phyloP scores from a whole-genome alignment of 2,329 filamentous ascomycete species.

The Davidsoniella virescens region DNA sequence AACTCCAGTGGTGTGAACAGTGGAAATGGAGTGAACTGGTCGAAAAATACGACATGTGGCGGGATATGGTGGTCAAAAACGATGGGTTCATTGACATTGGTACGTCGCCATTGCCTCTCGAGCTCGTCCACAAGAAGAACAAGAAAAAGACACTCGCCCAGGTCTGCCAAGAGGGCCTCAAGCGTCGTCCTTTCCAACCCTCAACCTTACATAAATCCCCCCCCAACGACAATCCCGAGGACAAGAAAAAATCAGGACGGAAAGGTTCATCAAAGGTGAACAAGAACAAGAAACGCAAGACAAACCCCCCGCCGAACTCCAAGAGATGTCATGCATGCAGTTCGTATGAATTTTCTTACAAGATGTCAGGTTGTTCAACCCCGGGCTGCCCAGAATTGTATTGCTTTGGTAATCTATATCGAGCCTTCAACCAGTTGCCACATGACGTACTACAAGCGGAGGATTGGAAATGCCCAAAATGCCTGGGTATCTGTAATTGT shows the following conservation, averaged over 20 bases:
- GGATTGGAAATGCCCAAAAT: conserved; percentile 80
- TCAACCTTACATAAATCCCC: conserved; percentile 41
- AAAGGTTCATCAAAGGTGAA: not conserved
- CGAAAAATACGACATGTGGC: conserved; percentile 68
- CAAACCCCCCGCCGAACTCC: conserved; percentile 30
- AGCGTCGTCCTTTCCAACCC: conserved; percentile 65
- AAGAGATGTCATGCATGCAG: conserved; percentile 71
- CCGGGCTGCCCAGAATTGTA: conserved; percentile 57
- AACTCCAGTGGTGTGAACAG: conserved; percentile 81
- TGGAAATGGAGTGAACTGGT: conserved; percentile 70
- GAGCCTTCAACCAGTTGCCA: conserved; percentile 82
- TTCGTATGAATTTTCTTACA: conserved; percentile 66
- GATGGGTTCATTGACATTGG: conserved; percentile 50
- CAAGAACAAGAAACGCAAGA: not conserved
- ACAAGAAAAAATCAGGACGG: conserved; percentile 32
- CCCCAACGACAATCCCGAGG: conserved; percentile 21
- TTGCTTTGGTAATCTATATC: conserved; percentile 84
- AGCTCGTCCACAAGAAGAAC: conserved; percentile 48
- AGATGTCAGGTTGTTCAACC: conserved; percentile 62
- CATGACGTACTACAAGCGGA: conserved; percentile 64
- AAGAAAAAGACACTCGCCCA: conserved; percentile 72
- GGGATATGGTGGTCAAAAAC: conserved; percentile 58
- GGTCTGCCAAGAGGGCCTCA: conserved; percentile 83
- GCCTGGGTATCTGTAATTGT: conserved; percentile 74
- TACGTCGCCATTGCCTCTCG: conserved; percentile 52